phyloP scores from a whole-genome alignment of 2,329 filamentous ascomycete genomes.

The Pezicula radicicola region DNA sequence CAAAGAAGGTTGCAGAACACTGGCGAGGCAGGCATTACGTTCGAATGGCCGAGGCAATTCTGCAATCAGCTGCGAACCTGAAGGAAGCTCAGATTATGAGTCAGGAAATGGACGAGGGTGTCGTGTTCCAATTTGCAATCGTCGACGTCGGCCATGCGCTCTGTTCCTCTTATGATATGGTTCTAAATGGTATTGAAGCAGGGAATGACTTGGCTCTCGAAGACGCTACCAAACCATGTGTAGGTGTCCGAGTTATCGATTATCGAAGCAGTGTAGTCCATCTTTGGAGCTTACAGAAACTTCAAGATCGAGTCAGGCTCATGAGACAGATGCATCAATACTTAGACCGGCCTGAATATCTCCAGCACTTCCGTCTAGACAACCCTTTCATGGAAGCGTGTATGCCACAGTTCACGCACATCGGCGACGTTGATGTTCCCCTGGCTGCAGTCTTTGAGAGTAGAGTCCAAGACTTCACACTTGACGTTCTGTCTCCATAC shows the following conservation, averaged over 20 bases:
- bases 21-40: constrained; percentile 89
- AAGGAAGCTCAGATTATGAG: constrained; percentile 99
- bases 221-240: constrained; percentile 80
- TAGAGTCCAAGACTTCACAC: constrained; percentile 86
- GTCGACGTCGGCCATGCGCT: constrained; percentile 85
- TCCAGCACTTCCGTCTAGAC: constrained; percentile 86
- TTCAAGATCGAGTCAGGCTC: constrained; percentile 78
- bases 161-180: constrained; percentile 94
- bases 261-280: constrained; percentile 84
- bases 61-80: constrained; percentile 81
- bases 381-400: constrained; percentile 91
- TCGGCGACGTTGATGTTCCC: constrained; percentile 91
- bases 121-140: constrained; percentile 92
- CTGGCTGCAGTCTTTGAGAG: constrained; percentile 91
- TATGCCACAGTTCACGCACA: constrained; percentile 86
- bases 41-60: constrained; percentile 85
- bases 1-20: constrained; percentile 62
- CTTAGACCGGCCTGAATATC: constrained; percentile 89
- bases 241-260: constrained; percentile 86
- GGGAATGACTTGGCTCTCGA: constrained; percentile 81
- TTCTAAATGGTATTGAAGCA: constrained; percentile 86
- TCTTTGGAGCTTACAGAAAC: constrained; percentile 91
- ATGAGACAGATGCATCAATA: constrained; percentile 99
- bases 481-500: constrained; percentile 90
- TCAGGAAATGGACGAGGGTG: constrained; percentile 88